Evolutionary conservation across 2,329 filamentous ascomycete genomes (phyloP).

Genomic region (Metarhizium rileyi): DNA sequence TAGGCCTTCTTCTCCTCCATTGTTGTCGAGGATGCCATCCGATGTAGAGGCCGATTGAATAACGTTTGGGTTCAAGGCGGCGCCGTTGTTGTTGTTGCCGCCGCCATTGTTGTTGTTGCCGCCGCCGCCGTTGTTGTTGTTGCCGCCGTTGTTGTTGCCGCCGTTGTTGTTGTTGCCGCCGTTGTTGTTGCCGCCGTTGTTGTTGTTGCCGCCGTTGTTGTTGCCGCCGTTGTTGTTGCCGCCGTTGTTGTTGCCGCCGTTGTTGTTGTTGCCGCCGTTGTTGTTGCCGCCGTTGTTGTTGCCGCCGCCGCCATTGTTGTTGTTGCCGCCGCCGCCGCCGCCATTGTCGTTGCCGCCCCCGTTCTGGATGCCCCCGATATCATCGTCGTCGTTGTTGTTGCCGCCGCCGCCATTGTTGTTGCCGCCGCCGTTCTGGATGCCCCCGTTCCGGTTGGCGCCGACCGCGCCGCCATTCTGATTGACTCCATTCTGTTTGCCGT

Average conservation of each 20-base stretch:
- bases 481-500: too few species aligned
- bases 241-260: conserved; percentile 5
- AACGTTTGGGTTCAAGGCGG: conserved; percentile 32
- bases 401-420: conserved; percentile 6
- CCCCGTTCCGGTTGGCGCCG: neutral
- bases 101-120: conserved; percentile 13
- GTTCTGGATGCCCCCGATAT: neutral
- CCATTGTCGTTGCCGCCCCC: neutral
- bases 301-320: conserved; percentile 12
- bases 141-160: conserved; percentile 15
- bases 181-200: conserved; percentile 14
- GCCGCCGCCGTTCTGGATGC: neutral
- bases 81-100: too few species aligned
- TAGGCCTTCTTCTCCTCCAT: conserved; percentile 35
- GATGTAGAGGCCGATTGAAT: conserved; percentile 40
- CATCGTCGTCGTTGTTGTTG: conserved; percentile 12
- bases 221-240: conserved; percentile 17
- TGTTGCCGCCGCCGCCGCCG: conserved; percentile 9
- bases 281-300: conserved; percentile 16
- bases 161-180: conserved; percentile 15
- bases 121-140: too few species aligned
- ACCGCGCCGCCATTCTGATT: neutral
- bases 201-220: conserved; percentile 15
- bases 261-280: conserved; percentile 14
- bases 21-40: conserved; percentile 33